Evolutionary conservation across 192 early-diverging fungal genomes (phyloP).

Genomic region (Nowakowskiella sp.): DNA sequence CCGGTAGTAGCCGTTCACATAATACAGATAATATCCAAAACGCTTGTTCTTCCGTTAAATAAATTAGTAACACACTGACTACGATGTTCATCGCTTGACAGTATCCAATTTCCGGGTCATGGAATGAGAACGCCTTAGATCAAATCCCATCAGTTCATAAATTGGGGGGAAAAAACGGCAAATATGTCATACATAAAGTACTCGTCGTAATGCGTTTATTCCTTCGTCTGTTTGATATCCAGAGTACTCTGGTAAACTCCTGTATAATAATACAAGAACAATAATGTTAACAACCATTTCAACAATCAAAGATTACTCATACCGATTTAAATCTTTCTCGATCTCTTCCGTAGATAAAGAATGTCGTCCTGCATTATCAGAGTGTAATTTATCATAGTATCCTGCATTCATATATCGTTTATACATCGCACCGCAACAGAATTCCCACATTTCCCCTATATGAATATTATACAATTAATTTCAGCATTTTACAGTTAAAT

Average conservation of each 20-base stretch:
- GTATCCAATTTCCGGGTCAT: slow-evolving; percentile 86
- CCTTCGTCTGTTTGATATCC: slow-evolving; percentile 88
- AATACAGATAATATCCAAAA: slow-evolving; percentile 92
- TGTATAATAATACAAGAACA: slow-evolving; percentile 10
- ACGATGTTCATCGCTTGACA: slow-evolving; percentile 99
- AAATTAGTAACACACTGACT: slow-evolving; percentile 86
- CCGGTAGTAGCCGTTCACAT: slow-evolving; percentile 83
- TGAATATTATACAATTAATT: too few relatives aligned
- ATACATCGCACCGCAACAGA: slow-evolving; percentile 79
- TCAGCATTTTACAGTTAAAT: too few relatives aligned
- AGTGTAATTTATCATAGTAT: slow-evolving; percentile 67
- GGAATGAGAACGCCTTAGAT: slow-evolving; percentile 45
- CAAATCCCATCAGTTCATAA: not conserved
- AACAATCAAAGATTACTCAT: too few relatives aligned
- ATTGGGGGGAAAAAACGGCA: not conserved
- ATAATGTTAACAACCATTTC: not conserved
- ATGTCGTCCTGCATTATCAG: slow-evolving; percentile 59
- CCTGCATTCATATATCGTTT: slow-evolving; percentile 79
- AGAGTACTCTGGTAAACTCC: slow-evolving; percentile 87
- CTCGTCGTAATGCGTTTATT: slow-evolving; percentile 85
- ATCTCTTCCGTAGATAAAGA: slow-evolving; percentile 86
- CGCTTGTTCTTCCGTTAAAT: slow-evolving; percentile 92
- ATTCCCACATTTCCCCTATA: slow-evolving; percentile 84
- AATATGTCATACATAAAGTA: slow-evolving; percentile 56
- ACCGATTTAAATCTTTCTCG: slow-evolving; percentile 89